Evolutionary conservation across 495 filamentous ascomycete species (phyloP).

Genomic region (Penicilliopsis zonata): DNA sequence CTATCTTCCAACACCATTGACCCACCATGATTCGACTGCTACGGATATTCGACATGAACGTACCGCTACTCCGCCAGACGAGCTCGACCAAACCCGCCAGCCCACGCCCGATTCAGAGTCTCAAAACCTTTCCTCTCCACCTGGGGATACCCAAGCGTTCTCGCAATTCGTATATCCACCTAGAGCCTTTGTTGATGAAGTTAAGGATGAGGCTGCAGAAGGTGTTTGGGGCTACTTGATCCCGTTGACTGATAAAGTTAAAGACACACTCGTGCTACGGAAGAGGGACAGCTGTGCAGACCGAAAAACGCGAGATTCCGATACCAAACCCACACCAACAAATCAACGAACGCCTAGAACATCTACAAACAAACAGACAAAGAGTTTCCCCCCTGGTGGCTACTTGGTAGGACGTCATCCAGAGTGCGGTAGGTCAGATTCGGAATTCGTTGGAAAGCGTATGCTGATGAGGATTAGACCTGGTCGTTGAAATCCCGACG

Average conservation of each 20-base stretch:
- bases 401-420: constrained; percentile 88
- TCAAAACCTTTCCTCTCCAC: constrained; percentile 57
- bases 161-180: constrained; percentile 75
- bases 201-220: constrained; percentile 68
- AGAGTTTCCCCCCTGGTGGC: constrained; percentile 55
- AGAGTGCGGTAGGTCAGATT: constrained; percentile 66
- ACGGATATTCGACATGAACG: constrained; percentile 55
- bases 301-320: constrained; percentile 34
- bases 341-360: constrained; percentile 4
- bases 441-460: not conserved
- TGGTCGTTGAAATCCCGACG: constrained; percentile 63
- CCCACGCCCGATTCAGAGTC: constrained; percentile 45
- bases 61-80: constrained; percentile 60
- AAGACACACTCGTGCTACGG: constrained; percentile 60
- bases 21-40: constrained; percentile 50
- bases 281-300: constrained; percentile 53
- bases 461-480: constrained; percentile 43
- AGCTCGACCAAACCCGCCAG: constrained; percentile 36
- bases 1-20: constrained; percentile 76
- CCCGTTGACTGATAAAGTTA: constrained; percentile 58
- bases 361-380: constrained; percentile 9
- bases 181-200: constrained; percentile 62
- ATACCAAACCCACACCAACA: constrained; percentile 23
- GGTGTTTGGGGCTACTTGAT: constrained; percentile 94
- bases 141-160: constrained; percentile 50